Percentiles rank a stretch among this genome's conserved stretches.
These are phyloP conservation scores for Orbilia quercus DNA, from an alignment of 2,329 filamentous ascomycete genomes.

Conservation along the genomic window DNA sequence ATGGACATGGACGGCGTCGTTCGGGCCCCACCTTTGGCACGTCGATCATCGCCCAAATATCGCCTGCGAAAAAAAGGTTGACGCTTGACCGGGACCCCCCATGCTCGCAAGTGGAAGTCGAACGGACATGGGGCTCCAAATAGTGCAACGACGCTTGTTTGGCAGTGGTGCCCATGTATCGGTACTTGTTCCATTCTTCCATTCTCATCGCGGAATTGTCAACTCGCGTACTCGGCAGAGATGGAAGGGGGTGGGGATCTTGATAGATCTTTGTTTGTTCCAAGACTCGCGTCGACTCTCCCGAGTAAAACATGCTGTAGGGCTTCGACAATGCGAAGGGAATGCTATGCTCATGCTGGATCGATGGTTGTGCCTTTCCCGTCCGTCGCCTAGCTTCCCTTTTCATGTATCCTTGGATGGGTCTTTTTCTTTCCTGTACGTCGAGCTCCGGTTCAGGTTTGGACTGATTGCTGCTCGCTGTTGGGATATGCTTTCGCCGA, in stretches of 20 bases:
- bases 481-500: constrained; percentile 34
- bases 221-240: too few species aligned
- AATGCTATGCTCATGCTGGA: too few species aligned
- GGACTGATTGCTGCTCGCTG: constrained; percentile 27
- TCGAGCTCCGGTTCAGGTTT: constrained; percentile 56
- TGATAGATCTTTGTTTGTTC: constrained; percentile 18
- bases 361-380: constrained; percentile 52
- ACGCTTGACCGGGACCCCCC: constrained; percentile 55
- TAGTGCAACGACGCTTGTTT: constrained; percentile 39
- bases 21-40: constrained; percentile 41
- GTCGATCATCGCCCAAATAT: constrained; percentile 55
- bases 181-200: constrained; percentile 20
- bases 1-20: too few species aligned
- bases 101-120: constrained; percentile 41
- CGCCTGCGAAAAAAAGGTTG: constrained; percentile 54
- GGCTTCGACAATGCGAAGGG: constrained; percentile 44
- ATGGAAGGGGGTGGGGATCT: constrained; percentile 2
- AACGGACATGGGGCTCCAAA: constrained; percentile 27
- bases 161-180: constrained; percentile 27
- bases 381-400: constrained; percentile 47
- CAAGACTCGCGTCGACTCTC: constrained; percentile 18
- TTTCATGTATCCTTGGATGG: constrained; percentile 33
- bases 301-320: constrained; percentile 36
- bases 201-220: too few species aligned
- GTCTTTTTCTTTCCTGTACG: constrained; percentile 32